Evolutionary conservation across 1,284 basidiomycete species (phyloP).

Genomic region (Moesziomyces sp.): DNA sequence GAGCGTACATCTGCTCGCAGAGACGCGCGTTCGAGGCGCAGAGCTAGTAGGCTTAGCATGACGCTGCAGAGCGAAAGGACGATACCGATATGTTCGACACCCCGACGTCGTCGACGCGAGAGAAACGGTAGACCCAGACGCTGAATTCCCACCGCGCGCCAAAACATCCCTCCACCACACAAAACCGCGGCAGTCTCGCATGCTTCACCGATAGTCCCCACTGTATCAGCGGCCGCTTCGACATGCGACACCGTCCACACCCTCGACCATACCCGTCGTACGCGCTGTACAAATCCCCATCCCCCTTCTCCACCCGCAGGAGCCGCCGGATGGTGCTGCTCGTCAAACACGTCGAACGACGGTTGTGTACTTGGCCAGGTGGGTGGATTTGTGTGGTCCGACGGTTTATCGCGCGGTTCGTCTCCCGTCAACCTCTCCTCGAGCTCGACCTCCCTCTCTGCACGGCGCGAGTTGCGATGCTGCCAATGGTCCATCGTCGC

Average conservation of each 20-base stretch:
- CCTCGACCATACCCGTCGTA: constrained; percentile 7
- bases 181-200: constrained; percentile 55
- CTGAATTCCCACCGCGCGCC: constrained; percentile 51
- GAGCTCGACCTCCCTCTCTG: not conserved
- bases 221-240: constrained; percentile 11
- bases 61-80: constrained; percentile 48
- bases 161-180: constrained; percentile 52
- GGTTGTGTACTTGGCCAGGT: constrained; percentile 22
- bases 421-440: constrained; percentile 21
- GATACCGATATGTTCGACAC: constrained; percentile 54
- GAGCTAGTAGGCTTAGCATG: constrained; percentile 21
- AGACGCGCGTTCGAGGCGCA: constrained; percentile 20
- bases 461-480: constrained; percentile 1
- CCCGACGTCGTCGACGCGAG: constrained; percentile 40
- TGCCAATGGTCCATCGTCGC: constrained; percentile 41
- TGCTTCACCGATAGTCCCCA: constrained; percentile 42
- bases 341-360: constrained; percentile 12
- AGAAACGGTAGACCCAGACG: constrained; percentile 28
- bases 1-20: constrained; percentile 23
- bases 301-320: too few species aligned
- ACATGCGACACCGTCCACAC: constrained; percentile 13
- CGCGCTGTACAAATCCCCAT: not conserved
- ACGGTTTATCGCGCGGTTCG: constrained; percentile 12
- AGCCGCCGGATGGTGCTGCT: not conserved
- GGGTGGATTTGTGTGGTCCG: constrained; percentile 12